Conservation (phyloP, 345 rosid genomes). For the Pistacia integerrima region DNA sequence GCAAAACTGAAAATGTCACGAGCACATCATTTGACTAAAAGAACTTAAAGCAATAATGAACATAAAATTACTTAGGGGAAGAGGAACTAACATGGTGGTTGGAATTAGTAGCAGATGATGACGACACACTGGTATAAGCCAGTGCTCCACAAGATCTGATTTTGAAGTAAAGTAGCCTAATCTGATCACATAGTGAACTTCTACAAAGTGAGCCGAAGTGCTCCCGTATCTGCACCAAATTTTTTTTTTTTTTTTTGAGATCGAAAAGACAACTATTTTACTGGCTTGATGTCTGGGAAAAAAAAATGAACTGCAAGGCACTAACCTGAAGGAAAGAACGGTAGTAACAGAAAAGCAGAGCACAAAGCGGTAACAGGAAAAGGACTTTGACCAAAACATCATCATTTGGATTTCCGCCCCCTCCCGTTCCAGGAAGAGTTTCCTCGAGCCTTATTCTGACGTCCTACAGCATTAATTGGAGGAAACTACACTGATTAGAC, state of each 20-base stretch:
- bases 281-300: conserved; percentile 1
- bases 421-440: conserved; percentile 89
- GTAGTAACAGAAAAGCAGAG: conserved; percentile 50
- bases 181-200: conserved; percentile 59
- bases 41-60: conserved; percentile 2
- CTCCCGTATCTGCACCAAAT: conserved; percentile 53
- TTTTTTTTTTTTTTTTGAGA: background rate
- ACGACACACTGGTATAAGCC: conserved; percentile 59
- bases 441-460: conserved; percentile 72
- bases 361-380: conserved; percentile 69
- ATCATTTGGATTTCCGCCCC: conserved; percentile 76
- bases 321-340: conserved; percentile 57
- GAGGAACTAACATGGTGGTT: conserved; percentile 52
- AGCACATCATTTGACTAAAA: background rate
- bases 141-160: conserved; percentile 58
- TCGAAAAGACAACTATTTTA: background rate
- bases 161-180: conserved; percentile 63
- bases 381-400: conserved; percentile 68
- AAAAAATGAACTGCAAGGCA: background rate
- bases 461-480: conserved; percentile 41
- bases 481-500: background rate
- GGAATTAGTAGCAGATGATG: conserved; percentile 48
- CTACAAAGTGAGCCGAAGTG: conserved; percentile 47
- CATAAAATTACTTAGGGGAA: background rate
- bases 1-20: no score